These are phyloP conservation scores for Aspergillus aculeatinus DNA, from an alignment of 2,329 filamentous ascomycete species.

Conservation along the genomic window DNA sequence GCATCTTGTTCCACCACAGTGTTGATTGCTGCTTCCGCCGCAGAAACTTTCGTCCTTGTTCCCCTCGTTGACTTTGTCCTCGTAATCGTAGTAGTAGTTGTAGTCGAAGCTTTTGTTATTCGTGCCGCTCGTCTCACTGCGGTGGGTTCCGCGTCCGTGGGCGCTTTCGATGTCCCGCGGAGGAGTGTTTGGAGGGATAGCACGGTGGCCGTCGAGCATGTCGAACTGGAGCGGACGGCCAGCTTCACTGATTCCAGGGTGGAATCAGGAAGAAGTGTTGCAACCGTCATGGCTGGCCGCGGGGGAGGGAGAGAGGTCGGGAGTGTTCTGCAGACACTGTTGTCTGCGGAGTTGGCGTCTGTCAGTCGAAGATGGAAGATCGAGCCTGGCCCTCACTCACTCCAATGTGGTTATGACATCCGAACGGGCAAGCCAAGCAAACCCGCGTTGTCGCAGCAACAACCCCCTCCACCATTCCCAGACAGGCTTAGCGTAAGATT, in stretches of 20 bases:
- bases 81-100: conserved; percentile 21
- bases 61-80: conserved; percentile 28
- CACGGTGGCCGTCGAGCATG: conserved; percentile 51
- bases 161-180: conserved; percentile 26
- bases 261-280: conserved; percentile 31
- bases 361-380: conserved; percentile 1
- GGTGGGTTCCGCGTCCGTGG: conserved; percentile 22
- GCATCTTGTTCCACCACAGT: conserved; percentile 26
- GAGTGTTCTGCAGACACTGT: neutral
- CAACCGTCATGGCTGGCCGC: conserved; percentile 31
- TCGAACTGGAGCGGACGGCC: conserved; percentile 54
- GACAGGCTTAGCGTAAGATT: conserved; percentile 10
- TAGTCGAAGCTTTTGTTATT: conserved; percentile 23
- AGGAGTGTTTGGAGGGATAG: conserved; percentile 42
- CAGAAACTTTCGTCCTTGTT: conserved; percentile 25
- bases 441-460: conserved; percentile 34
- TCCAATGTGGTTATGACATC: conserved; percentile 11
- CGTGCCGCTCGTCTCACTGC: conserved; percentile 24
- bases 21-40: conserved; percentile 28
- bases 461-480: conserved; percentile 16
- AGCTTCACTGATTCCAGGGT: conserved; percentile 51
- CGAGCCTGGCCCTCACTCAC: conserved; percentile 3
- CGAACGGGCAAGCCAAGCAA: conserved; percentile 11
- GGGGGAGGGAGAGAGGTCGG: neutral
- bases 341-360: neutral